Conservation (phyloP, 345 rosid genomes). For the Trapa incisa region DNA sequence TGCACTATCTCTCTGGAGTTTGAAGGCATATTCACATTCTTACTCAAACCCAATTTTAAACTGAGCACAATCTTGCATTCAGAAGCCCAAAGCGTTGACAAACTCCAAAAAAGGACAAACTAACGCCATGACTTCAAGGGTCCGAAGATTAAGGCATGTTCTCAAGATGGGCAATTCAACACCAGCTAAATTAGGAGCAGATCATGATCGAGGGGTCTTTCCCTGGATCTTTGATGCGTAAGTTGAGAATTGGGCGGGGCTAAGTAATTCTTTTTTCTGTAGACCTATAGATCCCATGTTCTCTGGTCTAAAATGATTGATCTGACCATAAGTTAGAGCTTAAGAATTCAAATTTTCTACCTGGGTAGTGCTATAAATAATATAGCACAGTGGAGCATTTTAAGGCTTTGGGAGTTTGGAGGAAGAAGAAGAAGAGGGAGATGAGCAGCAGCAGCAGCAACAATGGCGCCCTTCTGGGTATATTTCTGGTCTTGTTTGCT, state of each 20-base stretch:
- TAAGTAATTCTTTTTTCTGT: too few relatives aligned
- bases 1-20: too few relatives aligned
- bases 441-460: constrained; percentile 6
- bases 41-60: background rate
- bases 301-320: too few relatives aligned
- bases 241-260: background rate
- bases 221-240: background rate
- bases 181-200: background rate
- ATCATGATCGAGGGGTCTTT: background rate
- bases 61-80: background rate
- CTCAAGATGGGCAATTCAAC: background rate
- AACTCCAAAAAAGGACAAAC: background rate
- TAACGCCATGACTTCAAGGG: background rate
- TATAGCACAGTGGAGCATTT: background rate
- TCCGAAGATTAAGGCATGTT: background rate
- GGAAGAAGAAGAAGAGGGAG: constrained; percentile 8
- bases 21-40: background rate
- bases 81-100: background rate
- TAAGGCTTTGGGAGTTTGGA: background rate
- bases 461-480: background rate
- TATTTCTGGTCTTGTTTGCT: constrained; percentile 9
- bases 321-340: background rate
- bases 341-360: background rate
- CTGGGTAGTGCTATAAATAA: background rate
- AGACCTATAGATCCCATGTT: too few relatives aligned